Percentiles rank a stretch among this genome's conserved stretches.
Conservation (phyloP, 2,329 filamentous ascomycete genomes). For the Hymenoscyphus scutula region DNA sequence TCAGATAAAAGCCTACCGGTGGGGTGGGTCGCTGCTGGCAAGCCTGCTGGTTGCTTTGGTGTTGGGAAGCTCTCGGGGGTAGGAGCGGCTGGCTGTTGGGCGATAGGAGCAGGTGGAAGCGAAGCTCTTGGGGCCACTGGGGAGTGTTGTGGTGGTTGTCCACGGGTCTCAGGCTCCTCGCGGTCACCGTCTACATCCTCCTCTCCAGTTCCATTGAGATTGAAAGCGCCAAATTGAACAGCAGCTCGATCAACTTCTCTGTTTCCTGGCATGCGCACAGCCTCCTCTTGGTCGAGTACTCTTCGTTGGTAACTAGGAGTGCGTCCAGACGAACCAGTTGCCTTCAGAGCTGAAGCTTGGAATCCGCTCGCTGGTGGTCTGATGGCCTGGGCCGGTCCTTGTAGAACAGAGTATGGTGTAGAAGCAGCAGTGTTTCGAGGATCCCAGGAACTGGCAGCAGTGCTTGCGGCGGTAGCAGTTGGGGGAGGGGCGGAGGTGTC, state of each 20-base stretch:
- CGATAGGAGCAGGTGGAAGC: conserved; percentile 64
- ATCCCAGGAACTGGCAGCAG: conserved; percentile 82
- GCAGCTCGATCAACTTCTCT: conserved; percentile 89
- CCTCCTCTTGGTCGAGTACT: conserved; percentile 91
- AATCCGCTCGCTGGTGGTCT: conserved; percentile 66
- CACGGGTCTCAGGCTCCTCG: conserved; percentile 91
- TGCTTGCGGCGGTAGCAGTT: conserved; percentile 84
- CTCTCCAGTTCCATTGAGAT: conserved; percentile 71
- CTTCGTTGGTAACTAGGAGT: conserved; percentile 80
- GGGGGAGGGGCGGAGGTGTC: conserved; percentile 75
- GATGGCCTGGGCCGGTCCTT: conserved; percentile 51
- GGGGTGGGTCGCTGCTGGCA: conserved; percentile 48
- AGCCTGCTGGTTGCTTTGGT: conserved; percentile 43
- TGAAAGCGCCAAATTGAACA: conserved; percentile 96
- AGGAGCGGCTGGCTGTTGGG: conserved; percentile 46
- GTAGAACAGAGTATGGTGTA: conserved; percentile 62
- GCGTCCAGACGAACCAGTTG: conserved; percentile 60
- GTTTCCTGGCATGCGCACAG: conserved; percentile 97
- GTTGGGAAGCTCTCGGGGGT: conserved; percentile 55
- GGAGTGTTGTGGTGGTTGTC: conserved; percentile 90
- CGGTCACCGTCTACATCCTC: conserved; percentile 92
- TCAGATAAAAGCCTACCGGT: conserved; percentile 40
- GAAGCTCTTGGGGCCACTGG: conserved; percentile 84
- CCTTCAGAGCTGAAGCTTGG: conserved; percentile 79
- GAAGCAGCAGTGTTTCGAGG: conserved; percentile 61